phyloP scores from a whole-genome alignment of 2,329 filamentous ascomycete species.

The Sarocladium brachiariae region DNA sequence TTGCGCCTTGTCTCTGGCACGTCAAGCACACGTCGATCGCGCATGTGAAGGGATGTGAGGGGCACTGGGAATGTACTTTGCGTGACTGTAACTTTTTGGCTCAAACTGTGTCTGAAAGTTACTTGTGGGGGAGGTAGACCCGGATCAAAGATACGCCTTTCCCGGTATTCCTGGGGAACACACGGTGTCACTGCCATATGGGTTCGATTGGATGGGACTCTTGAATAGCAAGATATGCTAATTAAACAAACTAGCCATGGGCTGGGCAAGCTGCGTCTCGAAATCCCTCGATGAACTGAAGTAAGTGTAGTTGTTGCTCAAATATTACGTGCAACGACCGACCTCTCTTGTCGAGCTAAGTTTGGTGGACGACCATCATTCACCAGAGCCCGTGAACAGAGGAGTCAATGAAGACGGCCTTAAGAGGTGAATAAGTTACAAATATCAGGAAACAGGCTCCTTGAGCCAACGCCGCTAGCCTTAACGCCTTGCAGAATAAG shows the following conservation, averaged over 20 bases:
- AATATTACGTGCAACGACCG: too few species aligned
- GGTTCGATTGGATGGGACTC: not conserved
- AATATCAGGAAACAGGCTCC: constrained; percentile 12
- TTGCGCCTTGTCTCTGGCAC: not conserved
- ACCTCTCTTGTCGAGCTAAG: too few species aligned
- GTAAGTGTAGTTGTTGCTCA: too few species aligned
- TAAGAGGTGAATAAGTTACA: too few species aligned
- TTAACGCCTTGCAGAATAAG: constrained; percentile 3
- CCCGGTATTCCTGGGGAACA: not conserved
- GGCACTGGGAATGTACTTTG: not conserved
- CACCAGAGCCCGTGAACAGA: too few species aligned
- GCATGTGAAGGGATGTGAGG: constrained; percentile 3
- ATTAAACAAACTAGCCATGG: too few species aligned
- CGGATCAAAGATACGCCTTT: not conserved
- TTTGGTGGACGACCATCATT: too few species aligned
- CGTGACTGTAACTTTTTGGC: not conserved
- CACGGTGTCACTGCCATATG: not conserved
- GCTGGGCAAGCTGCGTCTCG: too few species aligned
- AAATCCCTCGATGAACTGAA: too few species aligned
- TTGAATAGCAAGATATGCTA: not conserved
- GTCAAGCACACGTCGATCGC: constrained; percentile 7
- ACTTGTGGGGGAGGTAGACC: not conserved
- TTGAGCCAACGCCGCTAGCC: constrained; percentile 10
- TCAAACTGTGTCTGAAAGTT: not conserved
- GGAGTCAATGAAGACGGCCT: too few species aligned